Conservation (phyloP, 768 basidiomycete genomes). For the Cyclocybe aegerita region DNA sequence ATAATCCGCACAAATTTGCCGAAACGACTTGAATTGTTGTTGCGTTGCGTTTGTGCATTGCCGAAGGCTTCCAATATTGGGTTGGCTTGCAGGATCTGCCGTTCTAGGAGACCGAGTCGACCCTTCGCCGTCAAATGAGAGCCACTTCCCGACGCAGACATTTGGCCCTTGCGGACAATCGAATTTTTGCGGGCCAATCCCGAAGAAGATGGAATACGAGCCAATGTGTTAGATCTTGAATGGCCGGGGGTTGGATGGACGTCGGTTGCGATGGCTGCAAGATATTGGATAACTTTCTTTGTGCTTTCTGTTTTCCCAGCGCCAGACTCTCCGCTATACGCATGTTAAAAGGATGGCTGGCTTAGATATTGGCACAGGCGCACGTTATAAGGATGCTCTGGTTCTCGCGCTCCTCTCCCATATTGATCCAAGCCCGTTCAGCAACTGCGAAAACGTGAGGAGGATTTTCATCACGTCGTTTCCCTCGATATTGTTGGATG, state of each 20-base stretch:
- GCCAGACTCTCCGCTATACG: conserved; percentile 88
- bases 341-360: conserved; percentile 1
- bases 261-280: conserved; percentile 94
- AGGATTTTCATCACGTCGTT: conserved; percentile 86
- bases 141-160: conserved; percentile 43
- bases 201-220: conserved; percentile 53
- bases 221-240: conserved; percentile 63
- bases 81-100: conserved; percentile 96
- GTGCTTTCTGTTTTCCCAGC: conserved; percentile 99
- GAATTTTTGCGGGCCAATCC: conserved; percentile 67
- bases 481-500: conserved; percentile 86
- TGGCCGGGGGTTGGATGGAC: conserved; percentile 61
- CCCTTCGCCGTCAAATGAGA: conserved; percentile 60
- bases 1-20: conserved; percentile 97
- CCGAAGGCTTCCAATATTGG: conserved; percentile 98
- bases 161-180: conserved; percentile 51
- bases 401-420: conserved; percentile 96
- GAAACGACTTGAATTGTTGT: conserved; percentile 98
- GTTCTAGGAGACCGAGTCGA: conserved; percentile 84
- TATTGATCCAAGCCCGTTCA: conserved; percentile 97
- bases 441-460: conserved; percentile 98
- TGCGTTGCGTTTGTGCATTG: conserved; percentile 96
- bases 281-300: conserved; percentile 99
- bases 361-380: conserved; percentile 27
- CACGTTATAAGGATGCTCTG: conserved; percentile 99